Evolutionary conservation across 768 basidiomycete genomes (phyloP).

Genomic region (Hygrocybe coccinea): DNA sequence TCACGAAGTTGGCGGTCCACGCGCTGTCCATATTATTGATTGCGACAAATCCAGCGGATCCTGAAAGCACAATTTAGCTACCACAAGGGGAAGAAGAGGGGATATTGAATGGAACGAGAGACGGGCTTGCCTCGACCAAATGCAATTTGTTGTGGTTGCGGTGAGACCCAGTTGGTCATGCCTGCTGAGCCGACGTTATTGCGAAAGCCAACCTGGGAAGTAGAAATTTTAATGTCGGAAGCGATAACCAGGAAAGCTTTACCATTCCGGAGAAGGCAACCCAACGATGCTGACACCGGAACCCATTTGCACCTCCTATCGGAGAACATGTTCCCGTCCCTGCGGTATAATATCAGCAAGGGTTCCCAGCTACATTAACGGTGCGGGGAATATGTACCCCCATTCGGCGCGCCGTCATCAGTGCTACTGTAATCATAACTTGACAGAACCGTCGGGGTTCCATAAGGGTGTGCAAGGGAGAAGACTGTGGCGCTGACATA

Average conservation of each 20-base stretch:
- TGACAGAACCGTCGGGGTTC: conserved; percentile 59
- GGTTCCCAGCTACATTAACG: too few species aligned
- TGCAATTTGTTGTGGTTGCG: conserved; percentile 55
- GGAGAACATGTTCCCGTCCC: conserved; percentile 47
- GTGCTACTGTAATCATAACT: conserved; percentile 47
- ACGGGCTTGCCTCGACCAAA: conserved; percentile 57
- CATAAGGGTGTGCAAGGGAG: conserved; percentile 64
- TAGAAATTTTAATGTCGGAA: too few species aligned
- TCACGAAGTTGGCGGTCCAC: conserved; percentile 55
- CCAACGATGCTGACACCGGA: conserved; percentile 65
- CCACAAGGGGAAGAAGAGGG: too few species aligned
- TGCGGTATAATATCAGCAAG: too few species aligned
- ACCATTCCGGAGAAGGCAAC: conserved; percentile 55
- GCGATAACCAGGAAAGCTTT: too few species aligned
- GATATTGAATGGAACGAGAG: too few species aligned
- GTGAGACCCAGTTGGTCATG: conserved; percentile 55
- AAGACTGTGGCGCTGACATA: conserved; percentile 58
- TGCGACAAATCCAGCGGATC: conserved; percentile 54
- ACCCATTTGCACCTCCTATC: conserved; percentile 48
- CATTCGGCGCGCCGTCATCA: conserved; percentile 44
- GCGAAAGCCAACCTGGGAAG: conserved; percentile 45
- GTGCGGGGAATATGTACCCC: too few species aligned
- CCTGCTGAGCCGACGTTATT: conserved; percentile 51
- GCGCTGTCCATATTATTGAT: conserved; percentile 59
- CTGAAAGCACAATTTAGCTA: too few species aligned